phyloP scores from a whole-genome alignment of 139 green algal genomes.

The Pleodorina starrii region DNA sequence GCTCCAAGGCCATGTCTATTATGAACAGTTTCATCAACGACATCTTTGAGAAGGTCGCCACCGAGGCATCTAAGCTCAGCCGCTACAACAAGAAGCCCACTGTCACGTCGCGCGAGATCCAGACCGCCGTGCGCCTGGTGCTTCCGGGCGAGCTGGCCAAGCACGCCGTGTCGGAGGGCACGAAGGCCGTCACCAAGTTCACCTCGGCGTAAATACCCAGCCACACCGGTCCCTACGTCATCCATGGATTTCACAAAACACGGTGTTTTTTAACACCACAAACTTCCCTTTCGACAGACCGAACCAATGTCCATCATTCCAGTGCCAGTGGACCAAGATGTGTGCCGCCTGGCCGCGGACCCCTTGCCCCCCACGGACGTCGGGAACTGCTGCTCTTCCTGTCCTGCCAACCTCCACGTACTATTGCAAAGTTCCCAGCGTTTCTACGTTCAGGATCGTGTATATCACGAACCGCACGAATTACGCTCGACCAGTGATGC shows the following conservation, averaged over 20 bases:
- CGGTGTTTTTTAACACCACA: conserved; percentile 37
- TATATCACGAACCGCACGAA: too few relatives aligned
- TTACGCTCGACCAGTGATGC: too few relatives aligned
- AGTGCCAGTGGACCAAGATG: background rate
- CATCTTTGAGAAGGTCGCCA: conserved; percentile 90
- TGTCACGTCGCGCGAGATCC: conserved; percentile 6
- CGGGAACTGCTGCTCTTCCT: too few relatives aligned
- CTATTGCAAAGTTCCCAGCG: too few relatives aligned
- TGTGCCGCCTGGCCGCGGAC: background rate
- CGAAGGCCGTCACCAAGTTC: conserved; percentile 35
- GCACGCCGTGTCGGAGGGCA: conserved; percentile 53
- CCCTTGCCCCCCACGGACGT: background rate
- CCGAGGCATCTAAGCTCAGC: conserved; percentile 71
- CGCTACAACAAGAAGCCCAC: conserved; percentile 32
- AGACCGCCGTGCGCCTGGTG: conserved; percentile 24
- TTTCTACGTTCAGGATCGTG: too few relatives aligned
- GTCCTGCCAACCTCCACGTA: too few relatives aligned
- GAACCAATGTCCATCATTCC: background rate
- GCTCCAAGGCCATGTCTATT: conserved; percentile 97
- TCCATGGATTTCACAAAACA: background rate
- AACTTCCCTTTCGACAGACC: background rate
- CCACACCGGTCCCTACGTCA: background rate
- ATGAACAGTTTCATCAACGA: conserved; percentile 84
- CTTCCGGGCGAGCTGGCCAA: conserved; percentile 28
- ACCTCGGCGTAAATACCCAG: conserved; percentile 27